Evolutionary conservation across 2,329 filamentous ascomycete genomes (phyloP), one percentile per base, ranked within the genome.

Genomic region (Alternaria metachromatica): DNA sequence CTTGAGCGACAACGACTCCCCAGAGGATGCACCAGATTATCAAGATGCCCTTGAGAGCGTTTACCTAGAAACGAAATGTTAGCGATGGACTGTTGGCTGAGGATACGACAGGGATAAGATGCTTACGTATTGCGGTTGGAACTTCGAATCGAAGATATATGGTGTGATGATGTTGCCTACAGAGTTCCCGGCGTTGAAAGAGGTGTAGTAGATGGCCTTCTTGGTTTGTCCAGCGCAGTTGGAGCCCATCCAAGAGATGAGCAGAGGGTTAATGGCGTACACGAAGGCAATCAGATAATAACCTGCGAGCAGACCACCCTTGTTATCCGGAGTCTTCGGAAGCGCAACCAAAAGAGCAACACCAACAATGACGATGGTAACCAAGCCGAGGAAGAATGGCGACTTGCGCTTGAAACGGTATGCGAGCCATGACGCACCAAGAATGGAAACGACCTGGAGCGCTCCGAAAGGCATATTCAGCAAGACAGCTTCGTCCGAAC

Each of bases 171-270:
- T 90, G 73, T 91, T 91, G 4, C 90, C 90, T 0, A 86, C 84
- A 0, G 88, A 86, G 3, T 85, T 84, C 0, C 87, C 89, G 1
- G 87, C 88, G 68, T 90, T 89, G 81, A 87, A 91, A 1, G 90
- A 78, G 0, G 86, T 87, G 84, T 90, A 88, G 43, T 88, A 84
- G 53, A 87, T 83, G 0, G 88, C 88, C 72, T 89, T 90, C 78
- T 92, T 91, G 3, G 89, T 91, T 15, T 85, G 87, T 7, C 90
- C 90, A 0, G 84, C 90, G 0, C 88, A 91, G 75, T 92, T 92
- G 8, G 86, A 88, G 6, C 91, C 84, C 61, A 91, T 88, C 90
- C 90, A 92, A 0, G 87, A 85, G 0, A 91, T 87, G 25, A 90
- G 86, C 10, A 92, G 80, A 0, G 89, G 89, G 69, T 90, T 90